Conservation (phyloP, 2,329 filamentous ascomycete species). For the Pezicula neosporulosa region DNA sequence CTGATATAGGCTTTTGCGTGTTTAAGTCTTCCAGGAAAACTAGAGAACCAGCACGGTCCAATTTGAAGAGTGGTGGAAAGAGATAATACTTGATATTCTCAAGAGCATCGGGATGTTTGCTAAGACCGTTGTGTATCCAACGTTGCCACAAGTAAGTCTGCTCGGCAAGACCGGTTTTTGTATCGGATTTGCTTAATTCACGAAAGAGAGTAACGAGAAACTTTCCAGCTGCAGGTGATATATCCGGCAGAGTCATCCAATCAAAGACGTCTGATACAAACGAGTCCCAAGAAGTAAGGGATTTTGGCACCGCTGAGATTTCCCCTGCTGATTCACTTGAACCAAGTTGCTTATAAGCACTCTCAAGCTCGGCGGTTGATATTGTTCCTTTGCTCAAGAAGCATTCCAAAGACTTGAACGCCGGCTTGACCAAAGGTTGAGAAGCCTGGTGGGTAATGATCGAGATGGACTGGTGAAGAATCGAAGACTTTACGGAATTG, state of each 20-base stretch:
- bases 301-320: neutral
- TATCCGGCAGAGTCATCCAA: conserved; percentile 54
- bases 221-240: conserved; percentile 58
- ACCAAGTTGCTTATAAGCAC: conserved; percentile 5
- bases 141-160: conserved; percentile 42
- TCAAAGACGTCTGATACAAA: conserved; percentile 46
- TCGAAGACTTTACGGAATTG: conserved; percentile 39
- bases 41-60: conserved; percentile 49
- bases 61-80: conserved; percentile 59
- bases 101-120: conserved; percentile 46
- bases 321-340: neutral
- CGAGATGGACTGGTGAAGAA: conserved; percentile 51
- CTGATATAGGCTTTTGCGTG: conserved; percentile 43
- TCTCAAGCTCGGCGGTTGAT: conserved; percentile 24
- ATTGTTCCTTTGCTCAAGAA: conserved; percentile 60
- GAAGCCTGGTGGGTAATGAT: conserved; percentile 58
- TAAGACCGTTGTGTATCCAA: conserved; percentile 52
- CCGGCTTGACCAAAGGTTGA: conserved; percentile 65
- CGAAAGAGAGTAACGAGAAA: conserved; percentile 56
- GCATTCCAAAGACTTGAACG: conserved; percentile 63
- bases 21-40: conserved; percentile 57
- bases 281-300: conserved; percentile 41
- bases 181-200: conserved; percentile 28
- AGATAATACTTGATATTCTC: conserved; percentile 64
- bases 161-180: conserved; percentile 34